Evolutionary conservation across 352 stramenopile genomes (phyloP), one percentile per base, ranked within the genome.

Genomic region (Pythium phragmiticola): DNA sequence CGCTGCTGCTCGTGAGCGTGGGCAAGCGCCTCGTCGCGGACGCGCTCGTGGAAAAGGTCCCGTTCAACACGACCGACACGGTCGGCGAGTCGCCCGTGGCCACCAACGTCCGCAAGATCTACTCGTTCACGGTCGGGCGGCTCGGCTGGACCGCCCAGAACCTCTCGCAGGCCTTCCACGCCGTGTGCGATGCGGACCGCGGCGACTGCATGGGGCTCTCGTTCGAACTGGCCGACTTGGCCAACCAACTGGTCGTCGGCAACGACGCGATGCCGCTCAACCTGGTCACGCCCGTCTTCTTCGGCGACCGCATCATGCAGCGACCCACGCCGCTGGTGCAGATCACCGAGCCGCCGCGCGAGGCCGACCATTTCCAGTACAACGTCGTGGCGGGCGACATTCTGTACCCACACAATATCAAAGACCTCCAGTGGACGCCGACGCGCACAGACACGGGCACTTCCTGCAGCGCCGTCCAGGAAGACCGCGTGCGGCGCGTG

Each of bases 81-180:
- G 16, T 19, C 12, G 28, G 3, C 43, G 33, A 9, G 8, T n/a
- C 23, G 21, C 36, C 12, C 2, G 58, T 65, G 8, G 36, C 48
- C 6, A 39, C n/a, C 3, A 70, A 70, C 36, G 23, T 62, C 7
- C 43, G 51, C 28, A 73, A 70, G 37, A 59, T 66, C 3, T 65
- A 65, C n/a, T 57, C 62, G 4, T 13, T 73, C 46, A 73, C 67
- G 26, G 13, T 65, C n/a, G 56, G 55, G 0, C 67, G 57, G n/a
- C 57, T 73, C 16, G 42, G 61, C 9, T 73, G 67, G 61, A 36
- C 21, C 16, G 23, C 37, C 0, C 21, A 55, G 47, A 34, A 73
- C 14, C 48, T 73, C 1, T 42, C 61, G 0, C 9, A 16, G 7
- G 16, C 23, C 1, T 63, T 57, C 21, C 19, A 17, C 13, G 57